Evolutionary conservation across 352 stramenopile genomes (phyloP).

Genomic region (Halophytophthora polymorphica): DNA sequence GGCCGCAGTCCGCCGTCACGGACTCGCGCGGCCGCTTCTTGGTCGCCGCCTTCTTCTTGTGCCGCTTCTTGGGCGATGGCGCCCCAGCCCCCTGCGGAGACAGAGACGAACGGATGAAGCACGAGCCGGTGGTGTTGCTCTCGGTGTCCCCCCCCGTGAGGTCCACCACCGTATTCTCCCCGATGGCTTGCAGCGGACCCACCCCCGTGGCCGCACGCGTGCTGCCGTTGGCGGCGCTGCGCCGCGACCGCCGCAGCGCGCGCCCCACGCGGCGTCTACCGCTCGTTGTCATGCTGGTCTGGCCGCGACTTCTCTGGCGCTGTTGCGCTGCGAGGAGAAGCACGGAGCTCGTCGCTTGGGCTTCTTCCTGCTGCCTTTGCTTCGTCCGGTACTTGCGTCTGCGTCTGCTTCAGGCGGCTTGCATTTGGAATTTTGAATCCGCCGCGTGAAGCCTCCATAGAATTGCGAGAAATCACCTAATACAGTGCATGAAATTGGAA

Average conservation of each 20-base stretch:
- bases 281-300: constrained; percentile 30
- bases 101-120: constrained; percentile 1
- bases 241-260: constrained; percentile 41
- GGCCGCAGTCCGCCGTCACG: not conserved
- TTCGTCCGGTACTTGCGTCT: not conserved
- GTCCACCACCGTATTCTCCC: constrained; percentile 63
- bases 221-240: constrained; percentile 18
- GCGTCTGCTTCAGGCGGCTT: not conserved
- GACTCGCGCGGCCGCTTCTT: constrained; percentile 30
- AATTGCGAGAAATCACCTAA: no score
- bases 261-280: constrained; percentile 34
- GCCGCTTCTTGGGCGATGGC: constrained; percentile 25
- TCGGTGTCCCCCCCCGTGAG: constrained; percentile 20
- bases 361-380: no score
- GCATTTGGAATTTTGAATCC: constrained; percentile 21
- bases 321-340: not conserved
- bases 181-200: constrained; percentile 45
- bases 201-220: constrained; percentile 9
- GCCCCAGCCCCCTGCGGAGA: constrained; percentile 8
- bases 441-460: no score
- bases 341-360: not conserved
- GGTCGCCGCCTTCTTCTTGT: constrained; percentile 18
- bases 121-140: constrained; percentile 7
- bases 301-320: no score
- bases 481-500: no score